Evolutionary conservation across 768 basidiomycete genomes (phyloP), one percentile per base, ranked within the genome.

Genomic region (Tricholoma terreum): DNA sequence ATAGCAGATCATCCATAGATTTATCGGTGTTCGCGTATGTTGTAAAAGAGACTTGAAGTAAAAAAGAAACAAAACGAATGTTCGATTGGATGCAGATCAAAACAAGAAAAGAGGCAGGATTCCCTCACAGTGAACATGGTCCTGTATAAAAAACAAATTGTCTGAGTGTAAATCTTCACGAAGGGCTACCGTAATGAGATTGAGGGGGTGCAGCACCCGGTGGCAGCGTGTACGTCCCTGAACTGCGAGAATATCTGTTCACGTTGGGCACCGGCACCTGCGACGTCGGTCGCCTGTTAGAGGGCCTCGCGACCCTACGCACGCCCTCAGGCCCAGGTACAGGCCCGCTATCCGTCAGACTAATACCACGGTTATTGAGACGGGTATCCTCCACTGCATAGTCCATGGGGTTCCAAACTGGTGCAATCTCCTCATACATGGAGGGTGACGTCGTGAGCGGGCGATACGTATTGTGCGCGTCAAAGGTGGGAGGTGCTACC

Each of bases 261-360:
- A 46, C 45, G 24, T 51, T 35, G 33, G 83, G 83, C 55, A 78
- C 75, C 3, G 80, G 78, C 21, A 75, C 73, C 64, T 87, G 86
- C 31, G 87, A 84, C 24, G 82, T 76, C 12, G 86, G 80, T 45
- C 89, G 76, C 62, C 86, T 78, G 36, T 73, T 73, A 8, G 76
- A 66, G 48, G 80, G 84, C 64, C 90, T 77, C 48, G 90, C 82
- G 24, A 95, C 89, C 56, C 93, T 75, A 38, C 92, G 82, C 24
- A 94, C 93, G 53, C 89, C 87, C 15, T 89, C 86, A 8, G 85
- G 81, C 34, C 82, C 82, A 38, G 90, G 86, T 2, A 94, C 89
- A 36, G 92, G 92, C 12, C 95, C 95, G 64, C 83, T 75, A 62
- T 98, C 95, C 54, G 82, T 83, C 55, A 98, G 72, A 45, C 86